phyloP scores from a whole-genome alignment of 768 basidiomycete genomes.

The Baorangia bicolor region DNA sequence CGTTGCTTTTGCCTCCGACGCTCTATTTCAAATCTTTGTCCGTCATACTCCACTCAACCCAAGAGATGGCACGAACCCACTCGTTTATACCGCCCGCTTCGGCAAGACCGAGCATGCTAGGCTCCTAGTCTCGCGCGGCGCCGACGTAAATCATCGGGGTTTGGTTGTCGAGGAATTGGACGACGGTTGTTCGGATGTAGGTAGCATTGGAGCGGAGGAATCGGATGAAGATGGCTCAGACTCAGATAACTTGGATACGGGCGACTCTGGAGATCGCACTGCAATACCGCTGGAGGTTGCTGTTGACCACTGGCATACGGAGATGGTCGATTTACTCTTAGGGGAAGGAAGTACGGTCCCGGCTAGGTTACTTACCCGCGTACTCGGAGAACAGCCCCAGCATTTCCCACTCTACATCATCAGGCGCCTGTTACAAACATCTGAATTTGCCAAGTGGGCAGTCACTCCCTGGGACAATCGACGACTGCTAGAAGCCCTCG shows the following conservation, averaged over 20 bases:
- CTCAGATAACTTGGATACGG: background rate
- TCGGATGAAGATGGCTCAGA: background rate
- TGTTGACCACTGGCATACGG: constrained; percentile 1
- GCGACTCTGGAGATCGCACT: background rate
- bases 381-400: background rate
- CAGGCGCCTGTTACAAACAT: background rate
- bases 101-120: background rate
- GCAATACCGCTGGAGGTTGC: background rate
- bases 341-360: background rate
- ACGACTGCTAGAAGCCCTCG: background rate
- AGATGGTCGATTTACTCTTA: constrained; percentile 4
- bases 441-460: background rate
- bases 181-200: too few species aligned
- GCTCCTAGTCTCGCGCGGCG: background rate
- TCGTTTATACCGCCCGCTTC: constrained; percentile 7
- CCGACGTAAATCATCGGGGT: background rate
- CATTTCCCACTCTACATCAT: constrained; percentile 5
- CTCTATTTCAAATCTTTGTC: background rate
- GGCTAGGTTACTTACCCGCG: background rate
- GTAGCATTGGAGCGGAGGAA: too few species aligned
- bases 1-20: background rate
- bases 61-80: constrained; percentile 5
- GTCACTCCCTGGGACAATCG: background rate
- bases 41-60: background rate
- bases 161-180: background rate